Evolutionary conservation across 768 basidiomycete genomes (phyloP), one percentile per base, ranked within the genome.

Genomic region (Kwoniella pini): DNA sequence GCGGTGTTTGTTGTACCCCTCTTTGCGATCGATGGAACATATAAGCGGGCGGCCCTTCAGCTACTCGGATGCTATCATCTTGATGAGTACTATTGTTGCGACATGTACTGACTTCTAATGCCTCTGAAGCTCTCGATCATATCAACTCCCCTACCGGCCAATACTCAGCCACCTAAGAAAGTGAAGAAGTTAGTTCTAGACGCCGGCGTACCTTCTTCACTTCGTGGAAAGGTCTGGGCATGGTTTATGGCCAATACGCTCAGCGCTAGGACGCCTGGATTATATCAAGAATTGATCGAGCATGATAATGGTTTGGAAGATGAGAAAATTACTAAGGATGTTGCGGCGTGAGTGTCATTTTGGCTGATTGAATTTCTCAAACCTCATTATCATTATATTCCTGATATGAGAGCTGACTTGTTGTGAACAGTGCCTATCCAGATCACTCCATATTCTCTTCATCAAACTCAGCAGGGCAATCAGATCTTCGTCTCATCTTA

Each of bases 201-300:
- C 15, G 56, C 59, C 31, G 65, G 69, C 0, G 60, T 78, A 2
- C 77, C 77, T 12, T 51, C 65, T 0, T 73, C 71, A 6, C 54
- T 78, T 0, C 49, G 77, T 28, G 70, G 74, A 5, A 66, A 65
- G 53, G 73, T 76, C 13, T 78, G 75, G 75, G 66, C 68, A 1
- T 78, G 77, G 77, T 71, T 76, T 54, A 68, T 74, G 67, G 53
- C 57, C 12, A 46, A 52, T 0, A 63, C 53, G 12, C 54, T 72
- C 48, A 64, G 66, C 0, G 71, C 72, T 24, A 45, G 64, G 28
- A 53, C 58, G 13, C 68, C 70, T 3, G 73, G 73, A 1, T 40
- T 75, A 44, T 75, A 75, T 61, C 62, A 67, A 28, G 63, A 75
- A 39, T 45, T 75, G 28, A 50, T 72, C 11, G 73, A 63, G 27